These are phyloP conservation scores for Monosporascus sp. DNA, from an alignment of 2,329 filamentous ascomycete species.

Conservation along the genomic window DNA sequence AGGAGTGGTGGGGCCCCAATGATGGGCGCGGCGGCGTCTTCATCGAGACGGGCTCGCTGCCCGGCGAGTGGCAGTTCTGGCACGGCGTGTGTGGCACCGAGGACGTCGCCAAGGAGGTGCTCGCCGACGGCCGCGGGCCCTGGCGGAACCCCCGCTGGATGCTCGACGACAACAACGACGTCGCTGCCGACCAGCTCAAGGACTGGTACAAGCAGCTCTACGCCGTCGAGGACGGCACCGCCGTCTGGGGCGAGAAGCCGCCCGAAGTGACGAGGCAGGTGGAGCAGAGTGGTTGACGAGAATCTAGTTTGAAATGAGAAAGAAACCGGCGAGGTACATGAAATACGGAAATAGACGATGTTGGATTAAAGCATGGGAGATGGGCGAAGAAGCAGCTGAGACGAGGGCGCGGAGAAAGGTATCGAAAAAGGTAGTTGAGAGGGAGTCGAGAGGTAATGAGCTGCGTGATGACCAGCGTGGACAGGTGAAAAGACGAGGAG, in stretches of 20 bases:
- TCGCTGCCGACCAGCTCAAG: neutral
- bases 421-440: too few relatives aligned
- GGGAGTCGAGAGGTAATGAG: too few relatives aligned
- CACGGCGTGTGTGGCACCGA: neutral
- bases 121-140: conserved; percentile 1
- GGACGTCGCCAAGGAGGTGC: neutral
- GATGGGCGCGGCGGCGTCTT: neutral
- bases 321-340: neutral
- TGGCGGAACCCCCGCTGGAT: conserved; percentile 1
- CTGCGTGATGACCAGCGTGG: too few relatives aligned
- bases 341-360: neutral
- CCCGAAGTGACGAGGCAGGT: neutral
- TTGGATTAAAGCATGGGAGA: too few relatives aligned
- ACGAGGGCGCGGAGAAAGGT: too few relatives aligned
- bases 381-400: too few relatives aligned
- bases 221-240: neutral
- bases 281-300: neutral
- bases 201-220: neutral
- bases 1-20: conserved; percentile 3
- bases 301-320: neutral
- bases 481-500: neutral
- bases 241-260: neutral
- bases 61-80: conserved; percentile 1
- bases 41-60: neutral
- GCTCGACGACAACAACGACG: neutral